Evolutionary conservation across 176 grass and related monocot species (phyloP).

Genomic region (Saccharum officinarum): DNA sequence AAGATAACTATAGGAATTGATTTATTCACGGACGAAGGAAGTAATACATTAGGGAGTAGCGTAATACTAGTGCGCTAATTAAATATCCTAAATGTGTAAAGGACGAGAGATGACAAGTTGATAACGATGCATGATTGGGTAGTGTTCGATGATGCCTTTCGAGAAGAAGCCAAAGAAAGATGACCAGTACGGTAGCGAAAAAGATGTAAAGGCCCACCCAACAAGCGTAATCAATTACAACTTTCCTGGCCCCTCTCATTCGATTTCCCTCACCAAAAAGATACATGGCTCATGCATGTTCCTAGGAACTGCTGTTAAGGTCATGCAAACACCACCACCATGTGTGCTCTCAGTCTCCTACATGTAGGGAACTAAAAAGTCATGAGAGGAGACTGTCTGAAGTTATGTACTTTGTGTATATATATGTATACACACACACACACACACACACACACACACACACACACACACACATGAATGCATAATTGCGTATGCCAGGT

Average conservation of each 20-base stretch:
- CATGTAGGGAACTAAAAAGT: not conserved
- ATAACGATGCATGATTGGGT: slow-evolving; percentile 9
- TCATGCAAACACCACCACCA: not conserved
- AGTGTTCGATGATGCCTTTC: not conserved
- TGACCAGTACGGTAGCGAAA: not conserved
- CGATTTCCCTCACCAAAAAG: slow-evolving; percentile 1
- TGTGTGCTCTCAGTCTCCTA: not conserved
- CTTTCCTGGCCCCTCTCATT: not conserved
- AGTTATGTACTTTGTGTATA: too few species aligned
- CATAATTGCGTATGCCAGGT: too few species aligned
- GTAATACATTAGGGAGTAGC: too few species aligned
- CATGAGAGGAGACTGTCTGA: not conserved
- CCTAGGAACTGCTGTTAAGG: not conserved
- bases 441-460: too few species aligned
- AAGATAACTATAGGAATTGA: too few species aligned
- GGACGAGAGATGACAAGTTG: not conserved
- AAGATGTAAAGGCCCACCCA: slow-evolving; percentile 11
- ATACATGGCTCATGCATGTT: not conserved
- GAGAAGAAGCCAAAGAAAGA: slow-evolving; percentile 22
- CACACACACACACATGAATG: too few species aligned
- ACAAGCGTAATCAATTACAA: slow-evolving; percentile 1
- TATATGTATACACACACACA: too few species aligned
- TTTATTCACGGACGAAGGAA: too few species aligned
- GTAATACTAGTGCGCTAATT: not conserved
- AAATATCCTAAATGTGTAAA: slow-evolving; percentile 4